A percentile compares a stretch with the other conserved stretches of the same genome.
These are phyloP conservation scores for Jacaranda copaia DNA, from an alignment of 257 asterid genomes.

Conservation along the genomic window DNA sequence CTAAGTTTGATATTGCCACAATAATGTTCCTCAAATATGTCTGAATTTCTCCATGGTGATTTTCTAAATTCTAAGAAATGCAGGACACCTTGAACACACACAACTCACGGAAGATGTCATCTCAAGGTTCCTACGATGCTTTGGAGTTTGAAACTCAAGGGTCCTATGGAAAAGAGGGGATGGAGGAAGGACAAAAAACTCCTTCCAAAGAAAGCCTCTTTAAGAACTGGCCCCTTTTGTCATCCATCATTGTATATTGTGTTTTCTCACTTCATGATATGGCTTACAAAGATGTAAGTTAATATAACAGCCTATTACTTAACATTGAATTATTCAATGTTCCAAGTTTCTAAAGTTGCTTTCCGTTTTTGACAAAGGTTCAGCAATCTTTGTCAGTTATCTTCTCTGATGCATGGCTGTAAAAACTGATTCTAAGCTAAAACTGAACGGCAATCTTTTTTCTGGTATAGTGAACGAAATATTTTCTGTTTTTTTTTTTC, in stretches of 20 bases:
- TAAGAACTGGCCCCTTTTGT: constrained; percentile 88
- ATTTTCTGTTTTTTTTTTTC: background rate
- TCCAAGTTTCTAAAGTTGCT: background rate
- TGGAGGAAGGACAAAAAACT: constrained; percentile 18
- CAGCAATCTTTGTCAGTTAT: background rate
- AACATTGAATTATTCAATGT: background rate
- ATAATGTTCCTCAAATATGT: background rate
- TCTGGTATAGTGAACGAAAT: background rate
- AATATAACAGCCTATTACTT: background rate
- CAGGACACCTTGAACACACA: constrained; percentile 80
- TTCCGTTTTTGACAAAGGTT: background rate
- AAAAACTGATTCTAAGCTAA: background rate
- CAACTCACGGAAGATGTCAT: constrained; percentile 26
- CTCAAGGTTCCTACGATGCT: constrained; percentile 42
- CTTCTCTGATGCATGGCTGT: background rate
- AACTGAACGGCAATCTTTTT: background rate
- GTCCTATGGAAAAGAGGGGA: constrained; percentile 30
- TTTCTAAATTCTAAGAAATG: constrained; percentile 29
- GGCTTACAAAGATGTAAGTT: constrained; percentile 79
- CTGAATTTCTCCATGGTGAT: constrained; percentile 21
- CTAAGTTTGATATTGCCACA: too few relatives aligned
- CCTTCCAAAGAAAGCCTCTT: constrained; percentile 52
- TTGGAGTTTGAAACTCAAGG: constrained; percentile 45
- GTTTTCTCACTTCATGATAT: constrained; percentile 84
- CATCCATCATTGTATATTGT: constrained; percentile 74